Evolutionary conservation across 192 early-diverging fungal species (phyloP), one percentile per base, ranked within the genome.

Genomic region (Coemansia javaensis): DNA sequence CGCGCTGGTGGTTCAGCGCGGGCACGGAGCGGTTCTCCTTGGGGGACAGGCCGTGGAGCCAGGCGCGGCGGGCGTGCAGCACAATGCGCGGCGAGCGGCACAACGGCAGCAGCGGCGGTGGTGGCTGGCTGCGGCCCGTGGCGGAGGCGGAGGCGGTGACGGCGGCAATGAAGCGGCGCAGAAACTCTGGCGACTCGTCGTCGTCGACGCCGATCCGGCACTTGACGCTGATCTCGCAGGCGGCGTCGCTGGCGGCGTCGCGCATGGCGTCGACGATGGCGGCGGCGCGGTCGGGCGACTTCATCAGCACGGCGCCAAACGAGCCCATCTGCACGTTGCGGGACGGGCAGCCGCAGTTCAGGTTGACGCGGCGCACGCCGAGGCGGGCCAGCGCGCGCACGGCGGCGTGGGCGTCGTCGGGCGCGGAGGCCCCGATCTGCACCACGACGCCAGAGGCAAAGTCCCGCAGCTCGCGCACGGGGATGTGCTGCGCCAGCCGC

Each of bases 121-220:
- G n/a, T n/a, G n/a, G n/a, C n/a, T n/a, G n/a, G n/a, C n/a, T n/a
- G n/a, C n/a, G n/a, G n/a, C n/a, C n/a, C n/a, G n/a, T n/a, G n/a
- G n/a, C n/a, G n/a, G n/a, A n/a, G n/a, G n/a, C n/a, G n/a, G n/a
- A n/a, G n/a, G n/a, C n/a, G n/a, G 38, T 41, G 15, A 79, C 42
- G 3, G 45, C 21, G 5, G 56, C 27, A 10, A 79, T 50, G 20
- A 79, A 79, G 7, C 32, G 21, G 16, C 40, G 47, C 20, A 89
- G 39, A 33, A 82, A 80, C 40, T 81, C 83, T 28, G 77, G 63
- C 7, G 81, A 79, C 42, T 85, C 86, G 27, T 77, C 53, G 10
- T 83, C 55, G 47, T 89, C 86, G n/a, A 89, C 72, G 6, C 86
- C 86, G n/a, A 82, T 81, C 12, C 86, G 75, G 56, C 85, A 86